A percentile compares a stretch with the other conserved stretches of the same genome.
These are phyloP conservation scores for Basidiobolus meristosporus DNA, from an alignment of 371 early-diverging fungal genomes.

Conservation along the genomic window DNA sequence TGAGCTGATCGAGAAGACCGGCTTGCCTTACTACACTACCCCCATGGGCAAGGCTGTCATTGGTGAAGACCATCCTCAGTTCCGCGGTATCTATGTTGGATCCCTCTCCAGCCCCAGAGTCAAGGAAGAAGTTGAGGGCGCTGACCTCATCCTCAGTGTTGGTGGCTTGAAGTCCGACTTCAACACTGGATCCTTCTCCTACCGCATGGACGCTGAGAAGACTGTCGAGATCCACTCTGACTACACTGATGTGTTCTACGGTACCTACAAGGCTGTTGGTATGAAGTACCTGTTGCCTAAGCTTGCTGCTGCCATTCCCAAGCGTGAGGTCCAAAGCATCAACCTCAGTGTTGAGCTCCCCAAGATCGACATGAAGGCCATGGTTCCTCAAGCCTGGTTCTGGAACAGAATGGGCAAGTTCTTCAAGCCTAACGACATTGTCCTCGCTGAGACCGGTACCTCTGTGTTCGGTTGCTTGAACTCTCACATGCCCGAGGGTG, in stretches of 20 bases:
- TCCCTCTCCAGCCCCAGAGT: too few species aligned
- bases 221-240: slow-evolving; percentile 3
- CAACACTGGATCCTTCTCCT: slow-evolving; percentile 12
- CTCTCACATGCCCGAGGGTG: slow-evolving; percentile 11
- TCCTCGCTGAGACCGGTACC: slow-evolving; percentile 27
- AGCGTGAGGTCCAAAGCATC: too few species aligned
- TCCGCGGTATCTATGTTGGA: slow-evolving; percentile 17
- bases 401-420: slow-evolving; percentile 16
- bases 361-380: slow-evolving; percentile 1
- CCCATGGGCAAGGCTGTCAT: slow-evolving; percentile 25
- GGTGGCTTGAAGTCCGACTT: slow-evolving; percentile 20
- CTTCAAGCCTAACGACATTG: slow-evolving; percentile 11
- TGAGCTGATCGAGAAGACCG: slow-evolving; percentile 11
- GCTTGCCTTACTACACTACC: slow-evolving; percentile 15
- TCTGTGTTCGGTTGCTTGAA: slow-evolving; percentile 18
- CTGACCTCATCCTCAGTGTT: slow-evolving; percentile 20
- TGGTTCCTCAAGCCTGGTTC: slow-evolving; percentile 13
- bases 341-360: too few species aligned
- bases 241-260: slow-evolving; percentile 1
- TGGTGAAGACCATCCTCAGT: slow-evolving; percentile 11
- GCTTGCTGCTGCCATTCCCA: too few species aligned
- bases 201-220: not conserved
- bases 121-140: slow-evolving; percentile 10
- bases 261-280: too few species aligned
- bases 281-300: too few species aligned